Evolutionary conservation across 2,329 filamentous ascomycete species (phyloP).

Genomic region (Aspergillus hortae): DNA sequence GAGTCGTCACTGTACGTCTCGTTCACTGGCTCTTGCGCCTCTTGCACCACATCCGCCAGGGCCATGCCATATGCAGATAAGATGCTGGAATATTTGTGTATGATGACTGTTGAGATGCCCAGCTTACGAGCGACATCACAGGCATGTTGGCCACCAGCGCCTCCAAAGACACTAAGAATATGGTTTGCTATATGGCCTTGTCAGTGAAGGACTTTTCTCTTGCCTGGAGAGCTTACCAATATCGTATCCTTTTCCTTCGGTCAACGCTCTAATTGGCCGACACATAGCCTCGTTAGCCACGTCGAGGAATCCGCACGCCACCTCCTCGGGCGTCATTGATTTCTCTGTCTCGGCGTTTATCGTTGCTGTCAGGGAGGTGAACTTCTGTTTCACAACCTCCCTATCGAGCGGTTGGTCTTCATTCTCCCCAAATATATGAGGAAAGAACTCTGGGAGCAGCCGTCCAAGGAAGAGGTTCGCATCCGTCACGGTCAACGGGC

Average conservation of each 20-base stretch:
- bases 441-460: slow-evolving; percentile 87
- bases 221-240: not conserved
- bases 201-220: slow-evolving; percentile 13
- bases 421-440: slow-evolving; percentile 89
- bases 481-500: slow-evolving; percentile 86
- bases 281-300: slow-evolving; percentile 44
- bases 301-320: slow-evolving; percentile 40
- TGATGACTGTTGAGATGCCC: slow-evolving; percentile 77
- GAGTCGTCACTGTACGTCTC: slow-evolving; percentile 54
- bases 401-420: slow-evolving; percentile 79
- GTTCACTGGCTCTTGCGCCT: slow-evolving; percentile 64
- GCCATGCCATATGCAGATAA: slow-evolving; percentile 92
- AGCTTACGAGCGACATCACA: slow-evolving; percentile 84
- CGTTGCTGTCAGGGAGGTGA: slow-evolving; percentile 67
- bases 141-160: slow-evolving; percentile 87
- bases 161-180: slow-evolving; percentile 76
- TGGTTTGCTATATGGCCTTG: slow-evolving; percentile 12
- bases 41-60: slow-evolving; percentile 86
- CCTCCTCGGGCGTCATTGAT: slow-evolving; percentile 49
- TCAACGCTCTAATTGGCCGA: slow-evolving; percentile 81
- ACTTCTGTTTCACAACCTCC: slow-evolving; percentile 69
- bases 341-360: slow-evolving; percentile 51
- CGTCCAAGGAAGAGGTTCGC: slow-evolving; percentile 86
- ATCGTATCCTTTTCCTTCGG: slow-evolving; percentile 54
- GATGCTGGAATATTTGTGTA: slow-evolving; percentile 88